Evolutionary conservation across 2,329 filamentous ascomycete species (phyloP).

Genomic region (Penicillium hesseltinei): DNA sequence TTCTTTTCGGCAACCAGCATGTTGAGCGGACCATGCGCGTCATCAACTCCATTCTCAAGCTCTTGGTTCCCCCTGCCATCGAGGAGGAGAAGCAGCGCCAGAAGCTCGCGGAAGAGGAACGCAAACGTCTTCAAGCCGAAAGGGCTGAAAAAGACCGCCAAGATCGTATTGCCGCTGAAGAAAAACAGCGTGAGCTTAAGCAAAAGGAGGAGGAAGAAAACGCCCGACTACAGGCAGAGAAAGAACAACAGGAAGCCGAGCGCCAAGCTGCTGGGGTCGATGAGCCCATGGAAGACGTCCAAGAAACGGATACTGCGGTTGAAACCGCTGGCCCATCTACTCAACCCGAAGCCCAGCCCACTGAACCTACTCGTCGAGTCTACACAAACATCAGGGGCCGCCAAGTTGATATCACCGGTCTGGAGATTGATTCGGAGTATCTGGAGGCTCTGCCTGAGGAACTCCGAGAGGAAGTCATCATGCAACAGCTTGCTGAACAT

Average conservation of each 20-base stretch:
- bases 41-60: constrained; percentile 65
- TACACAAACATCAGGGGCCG: constrained; percentile 82
- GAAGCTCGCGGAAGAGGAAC: constrained; percentile 56
- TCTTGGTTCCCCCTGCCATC: constrained; percentile 79
- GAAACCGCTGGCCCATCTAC: constrained; percentile 34
- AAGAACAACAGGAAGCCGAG: constrained; percentile 55
- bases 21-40: constrained; percentile 69
- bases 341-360: constrained; percentile 46
- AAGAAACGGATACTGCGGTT: constrained; percentile 48
- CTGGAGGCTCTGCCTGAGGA: constrained; percentile 97
- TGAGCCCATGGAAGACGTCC: constrained; percentile 75
- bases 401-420: constrained; percentile 86
- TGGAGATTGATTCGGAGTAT: constrained; percentile 93
- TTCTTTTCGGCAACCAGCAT: constrained; percentile 72
- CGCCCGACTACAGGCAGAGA: constrained; percentile 59
- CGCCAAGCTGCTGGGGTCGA: constrained; percentile 40
- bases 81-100: constrained; percentile 73
- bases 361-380: constrained; percentile 59
- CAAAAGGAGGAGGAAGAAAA: constrained; percentile 67
- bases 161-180: constrained; percentile 65
- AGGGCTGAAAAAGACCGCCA: constrained; percentile 60
- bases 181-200: constrained; percentile 69
- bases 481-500: constrained; percentile 80
- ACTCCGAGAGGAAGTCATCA: constrained; percentile 91
- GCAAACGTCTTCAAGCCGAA: constrained; percentile 60